Conservation (phyloP, 2,329 filamentous ascomycete genomes). For the Microsporum canis region DNA sequence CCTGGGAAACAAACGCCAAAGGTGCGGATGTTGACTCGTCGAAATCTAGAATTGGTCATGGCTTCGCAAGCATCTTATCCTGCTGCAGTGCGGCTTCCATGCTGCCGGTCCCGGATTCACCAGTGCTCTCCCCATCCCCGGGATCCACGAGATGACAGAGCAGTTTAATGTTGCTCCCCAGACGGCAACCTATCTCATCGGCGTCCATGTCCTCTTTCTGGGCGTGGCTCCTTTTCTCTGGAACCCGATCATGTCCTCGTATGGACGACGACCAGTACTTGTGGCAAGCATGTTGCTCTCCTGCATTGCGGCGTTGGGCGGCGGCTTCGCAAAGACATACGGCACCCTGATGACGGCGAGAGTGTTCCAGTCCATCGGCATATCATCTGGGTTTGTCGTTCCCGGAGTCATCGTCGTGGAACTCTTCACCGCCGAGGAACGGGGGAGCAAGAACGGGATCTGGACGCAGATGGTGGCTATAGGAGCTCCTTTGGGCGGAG, state of each 20-base stretch:
- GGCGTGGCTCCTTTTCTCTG: neutral
- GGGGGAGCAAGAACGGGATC: neutral
- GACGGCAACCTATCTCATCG: neutral
- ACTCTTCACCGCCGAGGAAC: neutral
- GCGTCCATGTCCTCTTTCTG: neutral
- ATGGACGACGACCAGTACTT: neutral
- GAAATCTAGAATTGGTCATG: neutral
- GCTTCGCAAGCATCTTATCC: neutral
- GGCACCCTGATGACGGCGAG: neutral
- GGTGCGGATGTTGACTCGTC: neutral
- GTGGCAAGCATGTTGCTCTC: conserved; percentile 17
- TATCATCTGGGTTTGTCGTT: neutral
- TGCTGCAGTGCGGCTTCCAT: neutral
- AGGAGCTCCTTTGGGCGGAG: neutral
- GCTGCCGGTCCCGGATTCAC: neutral
- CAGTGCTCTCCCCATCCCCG: neutral
- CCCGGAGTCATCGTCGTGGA: neutral
- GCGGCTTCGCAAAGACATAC: neutral
- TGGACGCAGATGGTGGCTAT: neutral
- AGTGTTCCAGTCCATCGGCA: neutral
- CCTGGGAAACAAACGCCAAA: neutral
- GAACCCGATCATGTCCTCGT: neutral
- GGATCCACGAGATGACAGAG: neutral
- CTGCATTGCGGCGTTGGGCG: neutral
- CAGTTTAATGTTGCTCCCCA: neutral